These are phyloP conservation scores for Colletotrichum spinosum DNA, from an alignment of 2,329 filamentous ascomycete species.

Conservation along the genomic window DNA sequence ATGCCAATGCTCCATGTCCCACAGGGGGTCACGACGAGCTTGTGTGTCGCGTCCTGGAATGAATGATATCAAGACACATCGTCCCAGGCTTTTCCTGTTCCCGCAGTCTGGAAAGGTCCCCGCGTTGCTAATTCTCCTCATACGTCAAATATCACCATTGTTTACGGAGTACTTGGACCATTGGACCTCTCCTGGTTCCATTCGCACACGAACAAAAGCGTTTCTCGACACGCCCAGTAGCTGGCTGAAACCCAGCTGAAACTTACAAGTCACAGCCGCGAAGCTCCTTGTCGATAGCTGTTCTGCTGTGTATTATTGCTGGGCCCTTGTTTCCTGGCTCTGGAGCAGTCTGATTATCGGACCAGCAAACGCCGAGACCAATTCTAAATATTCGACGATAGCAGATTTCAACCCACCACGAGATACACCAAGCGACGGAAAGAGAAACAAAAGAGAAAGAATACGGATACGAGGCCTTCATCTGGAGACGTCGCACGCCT, in stretches of 20 bases:
- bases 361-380: slow-evolving; percentile 1
- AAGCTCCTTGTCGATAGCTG: slow-evolving; percentile 11
- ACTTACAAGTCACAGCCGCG: slow-evolving; percentile 17
- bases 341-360: too few species aligned
- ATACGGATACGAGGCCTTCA: slow-evolving; percentile 7
- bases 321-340: too few species aligned
- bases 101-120: too few species aligned
- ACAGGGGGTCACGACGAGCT: too few species aligned
- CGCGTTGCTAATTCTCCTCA: too few species aligned
- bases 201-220: slow-evolving; percentile 9
- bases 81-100: background rate
- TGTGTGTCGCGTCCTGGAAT: background rate
- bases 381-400: background rate
- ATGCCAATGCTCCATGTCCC: slow-evolving; percentile 8
- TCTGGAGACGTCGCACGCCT: background rate
- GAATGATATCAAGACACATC: slow-evolving; percentile 9
- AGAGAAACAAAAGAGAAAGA: background rate
- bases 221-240: slow-evolving; percentile 14
- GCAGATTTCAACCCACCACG: background rate
- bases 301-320: slow-evolving; percentile 1
- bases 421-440: background rate
- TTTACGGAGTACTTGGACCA: background rate
- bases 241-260: slow-evolving; percentile 36
- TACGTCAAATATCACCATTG: too few species aligned
- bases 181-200: slow-evolving; percentile 10